Evolutionary conservation across 139 green algal genomes (phyloP).

Genomic region (Chlamydomonas incerta): DNA sequence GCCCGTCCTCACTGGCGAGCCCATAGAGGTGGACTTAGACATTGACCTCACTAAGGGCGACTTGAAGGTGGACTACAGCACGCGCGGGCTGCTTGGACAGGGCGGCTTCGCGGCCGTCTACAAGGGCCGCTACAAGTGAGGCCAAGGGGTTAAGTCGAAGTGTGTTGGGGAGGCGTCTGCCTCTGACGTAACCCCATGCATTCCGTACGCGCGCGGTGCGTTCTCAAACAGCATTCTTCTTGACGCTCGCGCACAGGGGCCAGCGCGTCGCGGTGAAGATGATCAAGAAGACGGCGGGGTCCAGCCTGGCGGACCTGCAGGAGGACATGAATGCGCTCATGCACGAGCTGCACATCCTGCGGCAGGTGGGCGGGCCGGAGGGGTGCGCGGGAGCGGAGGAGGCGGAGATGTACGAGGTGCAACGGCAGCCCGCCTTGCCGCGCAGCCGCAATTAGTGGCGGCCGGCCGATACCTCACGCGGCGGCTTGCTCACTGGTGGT

Average conservation of each 20-base stretch:
- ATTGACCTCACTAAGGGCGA: constrained; percentile 35
- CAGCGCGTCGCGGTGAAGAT: constrained; percentile 42
- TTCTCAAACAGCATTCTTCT: too few species aligned
- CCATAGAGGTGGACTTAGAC: constrained; percentile 21
- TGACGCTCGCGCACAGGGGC: constrained; percentile 3
- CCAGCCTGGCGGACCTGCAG: constrained; percentile 35
- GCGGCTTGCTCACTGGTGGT: too few species aligned
- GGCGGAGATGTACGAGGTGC: too few species aligned
- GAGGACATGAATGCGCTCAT: constrained; percentile 48
- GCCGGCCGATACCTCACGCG: too few species aligned
- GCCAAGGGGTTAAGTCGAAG: too few species aligned
- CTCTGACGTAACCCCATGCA: too few species aligned
- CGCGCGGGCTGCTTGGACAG: constrained; percentile 29
- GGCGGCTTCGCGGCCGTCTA: constrained; percentile 39
- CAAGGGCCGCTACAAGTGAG: constrained; percentile 40
- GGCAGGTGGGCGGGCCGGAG: constrained; percentile 18
- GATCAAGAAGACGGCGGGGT: constrained; percentile 43
- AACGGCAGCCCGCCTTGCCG: too few species aligned
- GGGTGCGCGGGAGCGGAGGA: too few species aligned
- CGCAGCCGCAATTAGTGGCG: too few species aligned
- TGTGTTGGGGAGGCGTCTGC: too few species aligned
- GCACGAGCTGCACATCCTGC: constrained; percentile 47
- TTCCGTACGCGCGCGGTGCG: too few species aligned
- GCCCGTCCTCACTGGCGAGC: too few species aligned
- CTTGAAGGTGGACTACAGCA: constrained; percentile 43